These are phyloP conservation scores for Trichoderma oligosporum DNA, from an alignment of 2,329 filamentous ascomycete species.

Conservation along the genomic window DNA sequence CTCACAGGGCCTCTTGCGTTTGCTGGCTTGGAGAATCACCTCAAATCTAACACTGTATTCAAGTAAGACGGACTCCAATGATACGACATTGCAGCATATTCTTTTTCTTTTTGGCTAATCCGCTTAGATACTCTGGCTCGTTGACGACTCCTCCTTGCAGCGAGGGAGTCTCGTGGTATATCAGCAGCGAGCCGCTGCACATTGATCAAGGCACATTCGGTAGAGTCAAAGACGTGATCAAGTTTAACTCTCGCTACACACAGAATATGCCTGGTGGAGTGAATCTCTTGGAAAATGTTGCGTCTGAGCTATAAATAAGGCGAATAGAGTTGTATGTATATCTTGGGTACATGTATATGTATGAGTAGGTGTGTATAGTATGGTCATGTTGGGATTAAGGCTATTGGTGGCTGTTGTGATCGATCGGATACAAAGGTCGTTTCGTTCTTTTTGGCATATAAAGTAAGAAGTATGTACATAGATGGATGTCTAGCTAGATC, in stretches of 20 bases:
- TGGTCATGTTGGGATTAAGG: no score
- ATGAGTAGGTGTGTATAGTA: neutral
- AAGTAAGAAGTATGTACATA: neutral
- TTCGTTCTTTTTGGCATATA: neutral
- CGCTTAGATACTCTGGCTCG: slow-evolving; percentile 50
- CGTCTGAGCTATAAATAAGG: neutral
- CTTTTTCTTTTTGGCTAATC: neutral
- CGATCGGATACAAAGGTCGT: neutral
- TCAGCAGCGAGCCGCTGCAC: slow-evolving; percentile 43
- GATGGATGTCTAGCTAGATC: no score
- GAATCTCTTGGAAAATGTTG: slow-evolving; percentile 26
- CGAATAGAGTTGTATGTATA: neutral
- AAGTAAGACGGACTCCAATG: slow-evolving; percentile 22
- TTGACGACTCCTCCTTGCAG: slow-evolving; percentile 61
- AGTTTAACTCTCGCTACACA: slow-evolving; percentile 53
- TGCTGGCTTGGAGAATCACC: slow-evolving; percentile 35
- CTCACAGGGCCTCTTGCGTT: slow-evolving; percentile 42
- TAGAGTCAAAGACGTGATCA: slow-evolving; percentile 49
- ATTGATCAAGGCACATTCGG: slow-evolving; percentile 49
- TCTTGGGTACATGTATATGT: neutral
- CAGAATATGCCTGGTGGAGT: slow-evolving; percentile 46
- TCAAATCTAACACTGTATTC: slow-evolving; percentile 32
- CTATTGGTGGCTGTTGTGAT: neutral
- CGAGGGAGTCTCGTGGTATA: slow-evolving; percentile 53
- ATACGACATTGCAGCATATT: no score